Evolutionary conservation across 192 early-diverging fungal genomes (phyloP), one percentile per base, ranked within the genome.

Genomic region (Entomortierella beljakovae): DNA sequence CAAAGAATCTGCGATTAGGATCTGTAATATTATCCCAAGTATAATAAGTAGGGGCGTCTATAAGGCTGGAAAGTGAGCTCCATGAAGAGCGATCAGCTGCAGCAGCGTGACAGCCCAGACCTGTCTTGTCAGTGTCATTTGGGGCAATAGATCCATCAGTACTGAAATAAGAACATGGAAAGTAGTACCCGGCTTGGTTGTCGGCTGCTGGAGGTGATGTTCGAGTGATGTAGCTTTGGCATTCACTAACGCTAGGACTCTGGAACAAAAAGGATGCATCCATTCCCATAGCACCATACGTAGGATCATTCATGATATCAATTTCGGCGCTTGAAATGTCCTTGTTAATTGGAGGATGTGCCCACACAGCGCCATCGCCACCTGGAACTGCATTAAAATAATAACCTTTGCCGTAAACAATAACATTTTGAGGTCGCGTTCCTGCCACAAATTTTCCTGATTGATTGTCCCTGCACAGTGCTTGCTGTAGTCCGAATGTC

Each of bases 401-500:
- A 57, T 91, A 93, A 3, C 88, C 91, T 53, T 79, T 86, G 22
- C 91, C 92, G 48, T 88, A 70, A 65, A 93, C 86, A 3, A 91
- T 79, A 2, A 87, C 73, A 49, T 89, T 77, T 28, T 80, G 80
- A 35, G 29, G 16, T 50, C 48, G 63, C 15, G 86, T 68, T 34
- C 64, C 61, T n/a, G 80, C 82, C 48, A 75, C 75, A 64, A 69
- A 77, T 20, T 82, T 82, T 49, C 70, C 80, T 18, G 70, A 53
- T n/a, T 62, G 71, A 29, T 80, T 59, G 25, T 68, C 64, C n/a
- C 72, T 68, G 57, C 88, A 94, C 32, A 92, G 73, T 35, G 88
- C 88, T 67, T 88, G 83, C 54, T 90, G 87, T 68, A 94, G 85
- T 33, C 93, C 94, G 77, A 98, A 96, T 15, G 94, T 96, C 58